Conservation (phyloP, 257 asterid genomes). For the Nicotiana sylvestris region DNA sequence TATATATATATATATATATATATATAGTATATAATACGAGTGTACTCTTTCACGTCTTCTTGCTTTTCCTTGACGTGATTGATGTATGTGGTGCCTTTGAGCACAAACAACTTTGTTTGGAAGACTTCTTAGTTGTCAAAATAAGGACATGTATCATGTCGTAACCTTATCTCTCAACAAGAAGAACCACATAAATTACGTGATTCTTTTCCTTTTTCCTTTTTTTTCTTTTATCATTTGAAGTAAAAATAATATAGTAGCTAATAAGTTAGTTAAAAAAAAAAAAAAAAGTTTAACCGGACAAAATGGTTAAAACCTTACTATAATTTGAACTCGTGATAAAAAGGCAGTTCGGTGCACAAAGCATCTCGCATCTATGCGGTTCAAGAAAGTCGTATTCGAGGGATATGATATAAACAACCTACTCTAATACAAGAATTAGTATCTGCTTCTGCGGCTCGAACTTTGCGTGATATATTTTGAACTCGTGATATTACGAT, state of each 20-base stretch:
- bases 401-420: too few species aligned
- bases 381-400: too few species aligned
- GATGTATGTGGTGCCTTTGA: not conserved
- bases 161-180: not conserved
- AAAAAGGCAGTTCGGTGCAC: too few species aligned
- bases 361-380: accelerated
- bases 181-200: not conserved
- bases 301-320: not conserved
- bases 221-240: not conserved
- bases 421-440: too few species aligned
- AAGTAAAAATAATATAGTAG: not conserved
- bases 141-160: not conserved
- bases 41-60: too few species aligned
- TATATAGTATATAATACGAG: too few species aligned
- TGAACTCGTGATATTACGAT: not conserved
- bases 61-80: not conserved
- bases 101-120: conserved; percentile 2
- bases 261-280: too few species aligned
- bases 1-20: too few species aligned
- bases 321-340: not conserved
- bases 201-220: not conserved
- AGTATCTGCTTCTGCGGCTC: too few species aligned
- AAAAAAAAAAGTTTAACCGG: too few species aligned
- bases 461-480: not conserved
- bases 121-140: not conserved